Percentiles rank a stretch among this genome's conserved stretches.
phyloP scores from a whole-genome alignment of 2,329 filamentous ascomycete species.

The Hypoxylon rubiginosum region DNA sequence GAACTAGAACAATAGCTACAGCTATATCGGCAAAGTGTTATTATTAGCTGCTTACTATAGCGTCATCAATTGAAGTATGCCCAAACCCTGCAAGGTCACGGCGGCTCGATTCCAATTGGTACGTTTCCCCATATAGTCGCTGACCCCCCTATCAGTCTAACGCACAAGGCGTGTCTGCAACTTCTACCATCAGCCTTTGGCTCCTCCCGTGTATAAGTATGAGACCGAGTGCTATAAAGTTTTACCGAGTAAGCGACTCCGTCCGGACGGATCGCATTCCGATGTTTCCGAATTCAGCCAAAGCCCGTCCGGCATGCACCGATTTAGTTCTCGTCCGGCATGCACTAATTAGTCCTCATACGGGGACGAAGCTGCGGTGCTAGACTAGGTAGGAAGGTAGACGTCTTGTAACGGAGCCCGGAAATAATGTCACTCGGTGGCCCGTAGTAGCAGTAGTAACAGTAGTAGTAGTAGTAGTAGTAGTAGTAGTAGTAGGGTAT shows the following conservation, averaged over 20 bases:
- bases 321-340: not conserved
- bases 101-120: not conserved
- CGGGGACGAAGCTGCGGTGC: not conserved
- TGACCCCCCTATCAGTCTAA: slow-evolving; percentile 17
- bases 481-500: not conserved
- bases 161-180: not conserved
- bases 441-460: not conserved
- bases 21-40: not conserved
- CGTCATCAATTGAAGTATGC: not conserved
- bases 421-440: not conserved
- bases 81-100: not conserved
- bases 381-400: not conserved
- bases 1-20: not conserved
- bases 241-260: slow-evolving; percentile 13
- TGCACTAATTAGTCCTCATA: not conserved
- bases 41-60: slow-evolving; percentile 2
- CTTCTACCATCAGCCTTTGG: slow-evolving; percentile 1
- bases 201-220: not conserved
- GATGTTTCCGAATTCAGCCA: slow-evolving; percentile 33
- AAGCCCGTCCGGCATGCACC: not conserved
- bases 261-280: slow-evolving; percentile 25
- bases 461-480: not conserved
- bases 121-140: not conserved
- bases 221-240: not conserved
- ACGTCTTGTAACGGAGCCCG: not conserved